phyloP scores from a whole-genome alignment of 805 yeast genomes.

The Saccharomycopsis sp. region DNA sequence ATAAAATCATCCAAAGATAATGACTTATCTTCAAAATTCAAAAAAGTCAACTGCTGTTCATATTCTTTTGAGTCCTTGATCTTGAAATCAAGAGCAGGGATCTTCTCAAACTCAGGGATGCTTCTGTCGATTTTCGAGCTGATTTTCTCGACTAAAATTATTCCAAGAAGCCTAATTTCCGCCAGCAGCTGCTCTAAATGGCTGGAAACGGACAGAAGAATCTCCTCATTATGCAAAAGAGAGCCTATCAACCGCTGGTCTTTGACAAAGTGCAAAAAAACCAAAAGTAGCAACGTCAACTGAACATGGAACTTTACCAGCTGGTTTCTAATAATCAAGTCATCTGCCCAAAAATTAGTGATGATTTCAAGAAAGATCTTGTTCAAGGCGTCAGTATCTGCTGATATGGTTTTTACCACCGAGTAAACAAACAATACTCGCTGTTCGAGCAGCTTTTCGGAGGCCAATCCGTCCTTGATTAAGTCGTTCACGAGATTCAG shows the following conservation, averaged over 20 bases:
- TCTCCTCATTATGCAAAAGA: neutral
- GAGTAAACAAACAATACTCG: neutral
- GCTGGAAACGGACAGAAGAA: conserved; percentile 8
- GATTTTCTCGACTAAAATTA: conserved; percentile 15
- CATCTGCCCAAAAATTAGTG: conserved; percentile 11
- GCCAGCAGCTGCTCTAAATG: conserved; percentile 15
- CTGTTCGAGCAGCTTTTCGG: neutral
- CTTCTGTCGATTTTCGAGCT: neutral
- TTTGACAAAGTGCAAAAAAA: neutral
- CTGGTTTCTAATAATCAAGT: conserved; percentile 6
- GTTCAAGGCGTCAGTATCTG: neutral
- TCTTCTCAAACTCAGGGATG: neutral
- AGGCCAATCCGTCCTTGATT: neutral
- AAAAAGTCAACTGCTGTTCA: conserved; percentile 3
- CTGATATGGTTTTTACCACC: neutral
- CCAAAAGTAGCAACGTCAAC: conserved; percentile 8
- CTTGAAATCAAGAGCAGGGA: conserved; percentile 13
- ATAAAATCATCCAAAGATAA: neutral
- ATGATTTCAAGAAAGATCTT: conserved; percentile 1
- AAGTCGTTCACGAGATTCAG: neutral
- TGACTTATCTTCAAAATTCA: neutral
- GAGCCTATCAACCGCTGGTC: conserved; percentile 1
- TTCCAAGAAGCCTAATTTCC: conserved; percentile 16
- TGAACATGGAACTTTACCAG: conserved; percentile 9
- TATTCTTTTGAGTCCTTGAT: conserved; percentile 7